Evolutionary conservation across 768 basidiomycete species (phyloP).

Genomic region (Butyriboletus loyo): DNA sequence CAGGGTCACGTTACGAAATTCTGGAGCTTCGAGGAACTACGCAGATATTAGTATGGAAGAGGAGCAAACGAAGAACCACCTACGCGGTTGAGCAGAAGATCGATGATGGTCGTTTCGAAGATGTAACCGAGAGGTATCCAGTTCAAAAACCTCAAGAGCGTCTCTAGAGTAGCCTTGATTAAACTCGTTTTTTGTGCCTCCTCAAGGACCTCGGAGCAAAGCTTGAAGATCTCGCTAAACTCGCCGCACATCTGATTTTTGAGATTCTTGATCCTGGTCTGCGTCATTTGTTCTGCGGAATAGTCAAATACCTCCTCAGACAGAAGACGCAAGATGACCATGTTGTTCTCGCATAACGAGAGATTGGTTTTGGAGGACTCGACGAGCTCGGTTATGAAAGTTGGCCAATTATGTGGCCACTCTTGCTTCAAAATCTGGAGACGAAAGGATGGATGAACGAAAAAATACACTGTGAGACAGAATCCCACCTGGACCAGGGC

Average conservation of each 20-base stretch:
- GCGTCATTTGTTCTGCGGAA: constrained; percentile 98
- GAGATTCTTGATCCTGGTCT: constrained; percentile 93
- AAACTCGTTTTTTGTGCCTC: constrained; percentile 95
- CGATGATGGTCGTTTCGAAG: constrained; percentile 97
- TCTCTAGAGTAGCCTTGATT: constrained; percentile 93
- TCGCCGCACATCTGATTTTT: constrained; percentile 99
- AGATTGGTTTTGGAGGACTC: constrained; percentile 96
- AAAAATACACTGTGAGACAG: not conserved
- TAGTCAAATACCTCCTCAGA: constrained; percentile 99
- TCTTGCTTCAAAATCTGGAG: constrained; percentile 95
- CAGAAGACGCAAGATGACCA: constrained; percentile 95
- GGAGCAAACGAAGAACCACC: constrained; percentile 32
- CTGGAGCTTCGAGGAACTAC: constrained; percentile 93
- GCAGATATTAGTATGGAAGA: constrained; percentile 9
- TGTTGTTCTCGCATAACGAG: constrained; percentile 98
- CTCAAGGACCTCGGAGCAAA: constrained; percentile 94
- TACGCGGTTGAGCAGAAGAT: constrained; percentile 87
- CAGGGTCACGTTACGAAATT: constrained; percentile 95
- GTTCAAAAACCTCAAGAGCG: constrained; percentile 91
- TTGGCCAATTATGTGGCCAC: constrained; percentile 99
- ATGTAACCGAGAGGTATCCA: constrained; percentile 99
- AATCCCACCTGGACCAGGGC: constrained; percentile 83
- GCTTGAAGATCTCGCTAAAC: constrained; percentile 96
- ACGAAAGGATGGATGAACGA: constrained; percentile 6
- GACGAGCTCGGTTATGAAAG: constrained; percentile 94